Evolutionary conservation across 768 basidiomycete species (phyloP), one percentile per base, ranked within the genome.

Genomic region (Hemileccinum rubropunctum): DNA sequence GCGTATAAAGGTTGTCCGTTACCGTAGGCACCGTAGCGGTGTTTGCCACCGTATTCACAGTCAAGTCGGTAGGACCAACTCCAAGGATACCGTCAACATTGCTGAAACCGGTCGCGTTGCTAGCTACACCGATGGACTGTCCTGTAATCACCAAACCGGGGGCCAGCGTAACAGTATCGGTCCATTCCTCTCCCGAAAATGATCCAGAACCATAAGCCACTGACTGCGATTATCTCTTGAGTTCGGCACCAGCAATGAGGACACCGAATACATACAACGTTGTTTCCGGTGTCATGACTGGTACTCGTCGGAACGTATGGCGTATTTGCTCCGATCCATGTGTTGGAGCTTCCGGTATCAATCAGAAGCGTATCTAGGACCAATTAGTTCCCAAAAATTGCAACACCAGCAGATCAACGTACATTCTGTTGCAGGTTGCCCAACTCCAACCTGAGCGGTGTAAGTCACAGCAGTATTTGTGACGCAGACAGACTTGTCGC

Each of bases 1-100:
- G 64, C 15, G 27, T 35, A 50, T 53, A 63, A 3, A 71, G 64
- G 48, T 66, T 70, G 58, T 71, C 64, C 4, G 58, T 65, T 11
- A 73, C 69, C 15, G 71, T 73, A 11, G 67, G 62, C 26, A 68
- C 50, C 3, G 28, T 13, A n/a, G 15, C 26, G 6, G 35, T 28
- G 47, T 52, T 43, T 15, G 47, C 6, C n/a, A 41, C 47, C 2
- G 33, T 37, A 12, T 11, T 18, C 4, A 18, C 21, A 6, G 42
- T 37, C 37, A 49, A 6, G 40, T 20, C 27, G 18, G 3, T 17
- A 21, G 48, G 48, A 30, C 48, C 48, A 30, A 49, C 26, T 4
- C 48, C 42, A 6, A 42, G 48, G 36, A 43, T 42, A 28, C 48
- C 48, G 13, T 49, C 40, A 15, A 33, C 1, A 7, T 8, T 3